Conservation (phyloP, 148 eudicot genomes). For the Spergularia marina region DNA sequence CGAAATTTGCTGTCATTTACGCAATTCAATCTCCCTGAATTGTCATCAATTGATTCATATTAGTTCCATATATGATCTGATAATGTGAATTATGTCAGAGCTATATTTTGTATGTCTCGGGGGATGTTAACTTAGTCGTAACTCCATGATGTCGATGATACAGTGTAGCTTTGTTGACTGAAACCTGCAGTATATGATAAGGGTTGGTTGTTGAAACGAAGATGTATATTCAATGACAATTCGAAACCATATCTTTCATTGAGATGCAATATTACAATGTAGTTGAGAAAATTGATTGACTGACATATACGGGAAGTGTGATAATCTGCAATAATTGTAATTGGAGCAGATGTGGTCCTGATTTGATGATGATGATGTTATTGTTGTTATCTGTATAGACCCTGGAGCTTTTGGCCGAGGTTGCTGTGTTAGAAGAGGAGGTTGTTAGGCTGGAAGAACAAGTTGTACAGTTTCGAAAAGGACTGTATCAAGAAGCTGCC, state of each 20-base stretch:
- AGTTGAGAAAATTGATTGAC: conserved; percentile 6
- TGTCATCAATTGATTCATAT: too few relatives aligned
- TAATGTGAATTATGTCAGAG: neutral
- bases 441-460: conserved; percentile 80
- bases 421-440: conserved; percentile 88
- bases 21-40: neutral
- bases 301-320: conserved; percentile 5
- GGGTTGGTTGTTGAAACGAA: conserved; percentile 2
- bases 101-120: neutral
- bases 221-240: conserved; percentile 8
- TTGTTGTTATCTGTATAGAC: conserved; percentile 36
- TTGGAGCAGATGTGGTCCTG: neutral
- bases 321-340: conserved; percentile 6
- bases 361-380: neutral
- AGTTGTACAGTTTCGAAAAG: conserved; percentile 60
- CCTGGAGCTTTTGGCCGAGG: conserved; percentile 79
- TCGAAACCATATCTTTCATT: neutral
- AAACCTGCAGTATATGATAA: conserved; percentile 1
- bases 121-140: neutral
- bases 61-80: neutral
- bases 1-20: neutral
- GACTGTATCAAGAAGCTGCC: conserved; percentile 59
- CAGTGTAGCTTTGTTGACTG: neutral
- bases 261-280: conserved; percentile 15
- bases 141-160: neutral